Base-by-base conservation (phyloP, 192 early-diverging fungal genomes). In the Jimgerdemannia lactiflua region DNA sequence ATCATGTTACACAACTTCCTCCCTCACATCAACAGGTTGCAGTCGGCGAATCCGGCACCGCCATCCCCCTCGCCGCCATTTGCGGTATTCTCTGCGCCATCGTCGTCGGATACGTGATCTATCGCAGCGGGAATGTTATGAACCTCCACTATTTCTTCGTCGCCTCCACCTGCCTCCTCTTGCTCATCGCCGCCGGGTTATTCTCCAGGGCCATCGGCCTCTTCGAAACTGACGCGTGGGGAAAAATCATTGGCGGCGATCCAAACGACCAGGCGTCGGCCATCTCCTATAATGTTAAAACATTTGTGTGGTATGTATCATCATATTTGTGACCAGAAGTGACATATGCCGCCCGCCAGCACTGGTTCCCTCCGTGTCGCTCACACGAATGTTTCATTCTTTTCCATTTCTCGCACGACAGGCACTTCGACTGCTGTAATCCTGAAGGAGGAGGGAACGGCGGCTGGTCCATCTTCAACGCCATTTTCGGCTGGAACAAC, bases 171-270 rank as follows among this genome's bases (percentile, higher is more conserved):
- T 82, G 84, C 69, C 69, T 96, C 43, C 78, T 98, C 18, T 91
- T 95, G 65, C 79, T 97, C 63, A 89, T 98, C 44, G 88, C 93
- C 70, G 93, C 94, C 17, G 96, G 96, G 11, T 83, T 98, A 8
- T 88, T 95, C 49, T 80, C 93, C 18, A 91, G 85, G 69, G 76
- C 86, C 17, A 90, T 95, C 44, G 84, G 86, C 65, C 84, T 71
- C 71, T 93, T 94, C 74, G 88, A 96, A 79, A 83, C 84, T 71
- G 76, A 94, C 75, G 78, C 79, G 41, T 95, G 91, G 87, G 80
- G 85, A 42, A 87, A 86, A 70, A 72, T 85, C 59, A 86, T 91
- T 70, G 90, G 91, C 29, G 92, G 86, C 67, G 89, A 87, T 4
- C 90, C 89, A 42, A 92, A 90, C 64, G 88, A 82, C 4, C 77